These are phyloP conservation scores for Cucurbita ficifolia DNA, from an alignment of 306 rosid species.

Conservation along the genomic window DNA sequence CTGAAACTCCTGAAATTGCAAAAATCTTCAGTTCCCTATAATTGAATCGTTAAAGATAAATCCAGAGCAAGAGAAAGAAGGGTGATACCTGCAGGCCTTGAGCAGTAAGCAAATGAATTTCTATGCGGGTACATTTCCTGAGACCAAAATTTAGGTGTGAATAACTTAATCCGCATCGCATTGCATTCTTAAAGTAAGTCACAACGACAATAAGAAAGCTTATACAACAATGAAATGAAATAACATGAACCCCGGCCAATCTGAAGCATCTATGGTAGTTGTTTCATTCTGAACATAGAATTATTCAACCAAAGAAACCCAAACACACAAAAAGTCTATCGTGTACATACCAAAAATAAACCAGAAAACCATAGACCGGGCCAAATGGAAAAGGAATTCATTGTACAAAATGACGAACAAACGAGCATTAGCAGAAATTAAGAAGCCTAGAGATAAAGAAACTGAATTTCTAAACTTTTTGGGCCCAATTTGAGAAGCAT, in stretches of 20 bases:
- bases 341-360: background rate
- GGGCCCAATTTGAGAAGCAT: no score
- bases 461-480: background rate
- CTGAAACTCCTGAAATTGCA: background rate
- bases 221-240: background rate
- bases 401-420: background rate
- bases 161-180: background rate
- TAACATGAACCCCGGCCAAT: background rate
- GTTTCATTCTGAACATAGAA: background rate
- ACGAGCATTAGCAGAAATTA: background rate
- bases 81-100: conserved; percentile 75
- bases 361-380: background rate
- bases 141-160: background rate
- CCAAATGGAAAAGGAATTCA: background rate
- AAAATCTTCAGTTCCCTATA: background rate
- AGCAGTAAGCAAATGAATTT: conserved; percentile 75
- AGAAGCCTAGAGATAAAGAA: background rate
- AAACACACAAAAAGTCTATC: background rate
- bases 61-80: background rate
- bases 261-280: background rate
- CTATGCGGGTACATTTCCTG: conserved; percentile 98
- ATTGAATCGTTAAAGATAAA: background rate
- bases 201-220: background rate
- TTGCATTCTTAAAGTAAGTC: background rate
- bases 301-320: background rate